phyloP scores from a whole-genome alignment of 208 protist genomes.

The Herpetomonas muscarum region DNA sequence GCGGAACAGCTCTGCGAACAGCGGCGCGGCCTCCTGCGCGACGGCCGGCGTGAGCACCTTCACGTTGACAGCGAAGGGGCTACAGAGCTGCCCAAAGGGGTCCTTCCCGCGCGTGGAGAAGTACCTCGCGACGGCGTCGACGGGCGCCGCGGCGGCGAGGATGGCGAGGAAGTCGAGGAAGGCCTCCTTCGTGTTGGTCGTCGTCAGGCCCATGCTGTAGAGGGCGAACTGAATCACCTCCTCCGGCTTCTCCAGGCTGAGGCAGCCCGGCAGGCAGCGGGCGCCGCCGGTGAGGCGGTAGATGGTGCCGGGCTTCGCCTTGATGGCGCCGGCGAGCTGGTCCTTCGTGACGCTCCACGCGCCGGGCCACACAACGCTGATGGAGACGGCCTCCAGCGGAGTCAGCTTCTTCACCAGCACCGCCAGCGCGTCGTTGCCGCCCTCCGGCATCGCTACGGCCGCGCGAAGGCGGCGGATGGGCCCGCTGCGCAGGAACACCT shows the following conservation, averaged over 20 bases:
- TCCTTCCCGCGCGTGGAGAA: slow-evolving; percentile 50
- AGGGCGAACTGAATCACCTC: slow-evolving; percentile 46
- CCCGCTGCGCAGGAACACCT: slow-evolving; percentile 37
- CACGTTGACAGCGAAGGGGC: slow-evolving; percentile 68
- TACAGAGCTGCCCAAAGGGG: slow-evolving; percentile 49
- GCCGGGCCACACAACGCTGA: slow-evolving; percentile 25
- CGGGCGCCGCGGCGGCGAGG: slow-evolving; percentile 37
- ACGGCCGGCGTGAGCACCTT: slow-evolving; percentile 50
- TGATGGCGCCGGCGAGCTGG: slow-evolving; percentile 40
- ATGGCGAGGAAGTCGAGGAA: slow-evolving; percentile 59
- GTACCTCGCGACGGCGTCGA: slow-evolving; percentile 26
- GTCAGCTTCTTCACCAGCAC: slow-evolving; percentile 14
- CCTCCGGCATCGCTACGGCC: slow-evolving; percentile 5
- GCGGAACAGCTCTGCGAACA: slow-evolving; percentile 45
- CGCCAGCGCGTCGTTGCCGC: slow-evolving; percentile 1
- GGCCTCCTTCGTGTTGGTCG: slow-evolving; percentile 23
- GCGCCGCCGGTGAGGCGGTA: slow-evolving; percentile 37
- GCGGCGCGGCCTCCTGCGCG: slow-evolving; percentile 28
- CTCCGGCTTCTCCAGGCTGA: slow-evolving; percentile 34
- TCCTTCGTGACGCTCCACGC: slow-evolving; percentile 39
- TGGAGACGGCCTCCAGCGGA: slow-evolving; percentile 35
- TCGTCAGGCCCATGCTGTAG: slow-evolving; percentile 76
- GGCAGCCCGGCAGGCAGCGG: slow-evolving; percentile 25
- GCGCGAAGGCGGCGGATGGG: slow-evolving; percentile 40
- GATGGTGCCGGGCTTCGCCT: slow-evolving; percentile 37